Base-by-base conservation (phyloP, 2,329 filamentous ascomycete species). In the Pezicula rhizophila region DNA sequence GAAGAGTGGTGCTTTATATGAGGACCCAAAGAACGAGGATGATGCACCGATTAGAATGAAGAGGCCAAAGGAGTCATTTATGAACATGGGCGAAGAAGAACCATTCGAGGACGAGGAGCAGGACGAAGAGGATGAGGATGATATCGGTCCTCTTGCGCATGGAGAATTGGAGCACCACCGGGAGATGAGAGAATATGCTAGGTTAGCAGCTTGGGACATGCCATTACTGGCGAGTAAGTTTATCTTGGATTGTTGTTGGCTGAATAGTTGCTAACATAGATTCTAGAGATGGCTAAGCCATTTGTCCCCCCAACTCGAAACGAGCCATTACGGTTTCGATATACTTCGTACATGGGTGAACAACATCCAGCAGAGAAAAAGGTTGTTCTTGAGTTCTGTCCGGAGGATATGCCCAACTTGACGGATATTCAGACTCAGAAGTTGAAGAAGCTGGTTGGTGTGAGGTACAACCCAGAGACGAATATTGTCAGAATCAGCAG, bases 321-420 rank as follows among this genome's bases (percentile, higher is more conserved):
- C 41, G 77, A 87, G 59, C 82, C 89, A 41, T 80, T 99, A 50
- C 86, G 92, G 61, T 99, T 96, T 82, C 85, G 93, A 61, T 96
- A 96, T 74, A 99, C 93, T 14, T 91, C 86, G 34, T 97, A 97
- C 71, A 85, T 99, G 78, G 92, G 92, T 61, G 93, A 97, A 70
- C 75, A 80, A 48, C 95, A 99, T 70, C 92, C 93, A 0, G 89
- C 92, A 2, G 83, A 90, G 69, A 84, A 83, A 65, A 99, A 99
- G 75, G 91, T 99, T 17, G 91, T 97, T 11, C 82, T 97, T 48
- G 88, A 96, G 66, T 95, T 97, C 70, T 81, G 77, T 55, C 84
- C 87, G 14, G 69, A 70, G 48, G 89, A 96, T 69, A 71, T 96
- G 52, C 74, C 74, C 15, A 71, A 77, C 52, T 77, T 96, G 47